These are phyloP conservation scores for Saitoella complicata DNA, from an alignment of 805 yeast species.

Conservation along the genomic window DNA sequence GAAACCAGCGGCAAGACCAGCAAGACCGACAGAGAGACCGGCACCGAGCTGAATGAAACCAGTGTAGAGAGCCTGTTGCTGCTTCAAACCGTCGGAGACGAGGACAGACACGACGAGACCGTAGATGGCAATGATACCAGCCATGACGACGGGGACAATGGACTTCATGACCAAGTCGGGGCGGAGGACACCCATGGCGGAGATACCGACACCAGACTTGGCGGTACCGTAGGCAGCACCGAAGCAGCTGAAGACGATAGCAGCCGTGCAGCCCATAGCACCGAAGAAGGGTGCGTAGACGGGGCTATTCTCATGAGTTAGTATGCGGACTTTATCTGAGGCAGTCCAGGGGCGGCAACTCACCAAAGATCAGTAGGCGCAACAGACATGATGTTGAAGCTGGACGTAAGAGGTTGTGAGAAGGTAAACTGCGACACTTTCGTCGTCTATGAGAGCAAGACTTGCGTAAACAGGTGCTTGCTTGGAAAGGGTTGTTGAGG, in stretches of 20 bases:
- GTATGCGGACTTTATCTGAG: too few species aligned
- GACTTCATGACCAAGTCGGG: slow-evolving; percentile 90
- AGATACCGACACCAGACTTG: slow-evolving; percentile 92
- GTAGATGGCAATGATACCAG: slow-evolving; percentile 92
- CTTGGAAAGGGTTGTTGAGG: too few species aligned
- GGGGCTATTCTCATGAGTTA: slow-evolving; percentile 29
- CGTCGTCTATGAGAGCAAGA: too few species aligned
- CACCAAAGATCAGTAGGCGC: too few species aligned
- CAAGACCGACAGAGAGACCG: slow-evolving; percentile 90
- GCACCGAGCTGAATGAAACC: slow-evolving; percentile 98
- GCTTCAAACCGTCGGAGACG: slow-evolving; percentile 77
- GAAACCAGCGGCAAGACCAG: slow-evolving; percentile 92
- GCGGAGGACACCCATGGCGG: slow-evolving; percentile 94
- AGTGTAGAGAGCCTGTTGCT: slow-evolving; percentile 70
- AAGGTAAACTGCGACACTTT: too few species aligned
- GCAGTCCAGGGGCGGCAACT: too few species aligned
- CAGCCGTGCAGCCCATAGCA: slow-evolving; percentile 98
- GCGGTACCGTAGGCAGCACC: slow-evolving; percentile 99
- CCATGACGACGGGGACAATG: slow-evolving; percentile 91
- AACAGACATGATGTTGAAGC: too few species aligned
- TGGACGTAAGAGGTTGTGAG: too few species aligned
- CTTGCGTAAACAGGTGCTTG: too few species aligned
- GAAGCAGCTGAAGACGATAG: slow-evolving; percentile 96
- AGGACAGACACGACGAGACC: slow-evolving; percentile 93
- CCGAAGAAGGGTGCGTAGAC: slow-evolving; percentile 95